A percentile compares a stretch with the other conserved stretches of the same genome.
phyloP scores from a whole-genome alignment of 2,329 filamentous ascomycete species.

The Diaporthe caulivora region DNA sequence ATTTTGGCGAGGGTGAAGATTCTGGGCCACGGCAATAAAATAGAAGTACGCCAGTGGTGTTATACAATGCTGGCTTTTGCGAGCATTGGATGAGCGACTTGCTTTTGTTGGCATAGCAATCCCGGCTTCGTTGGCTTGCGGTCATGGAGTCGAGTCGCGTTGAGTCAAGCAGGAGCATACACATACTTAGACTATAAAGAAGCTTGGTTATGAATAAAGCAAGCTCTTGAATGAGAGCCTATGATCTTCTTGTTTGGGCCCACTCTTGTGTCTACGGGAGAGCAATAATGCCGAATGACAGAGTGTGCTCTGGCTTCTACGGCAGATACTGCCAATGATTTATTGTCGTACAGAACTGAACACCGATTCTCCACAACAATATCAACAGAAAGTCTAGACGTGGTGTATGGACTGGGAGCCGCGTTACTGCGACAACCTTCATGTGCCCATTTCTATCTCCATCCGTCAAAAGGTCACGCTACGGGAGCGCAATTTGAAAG shows the following conservation, averaged over 20 bases:
- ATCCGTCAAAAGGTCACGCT: background rate
- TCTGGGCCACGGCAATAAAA: background rate
- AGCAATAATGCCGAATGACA: background rate
- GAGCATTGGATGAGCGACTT: constrained; percentile 14
- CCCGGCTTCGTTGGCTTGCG: background rate
- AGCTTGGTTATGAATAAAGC: constrained; percentile 2
- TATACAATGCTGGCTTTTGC: background rate
- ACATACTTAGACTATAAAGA: constrained; percentile 20
- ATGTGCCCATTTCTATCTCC: background rate
- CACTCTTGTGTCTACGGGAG: background rate
- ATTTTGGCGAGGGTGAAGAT: background rate
- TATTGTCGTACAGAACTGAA: background rate
- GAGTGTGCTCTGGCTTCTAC: background rate
- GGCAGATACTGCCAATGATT: background rate
- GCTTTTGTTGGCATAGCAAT: constrained; percentile 4
- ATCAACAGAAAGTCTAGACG: background rate
- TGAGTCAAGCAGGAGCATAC: constrained; percentile 8
- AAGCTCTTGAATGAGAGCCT: background rate
- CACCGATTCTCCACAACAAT: background rate
- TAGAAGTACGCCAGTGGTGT: background rate
- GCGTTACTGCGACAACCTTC: background rate
- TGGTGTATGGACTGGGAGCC: background rate
- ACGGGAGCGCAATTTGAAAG: too few relatives aligned
- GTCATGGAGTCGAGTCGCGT: background rate
- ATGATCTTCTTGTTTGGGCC: background rate